Evolutionary conservation across 2,329 filamentous ascomycete species (phyloP), one percentile per base, ranked within the genome.

Genomic region (Dactylonectria macrodidyma): DNA sequence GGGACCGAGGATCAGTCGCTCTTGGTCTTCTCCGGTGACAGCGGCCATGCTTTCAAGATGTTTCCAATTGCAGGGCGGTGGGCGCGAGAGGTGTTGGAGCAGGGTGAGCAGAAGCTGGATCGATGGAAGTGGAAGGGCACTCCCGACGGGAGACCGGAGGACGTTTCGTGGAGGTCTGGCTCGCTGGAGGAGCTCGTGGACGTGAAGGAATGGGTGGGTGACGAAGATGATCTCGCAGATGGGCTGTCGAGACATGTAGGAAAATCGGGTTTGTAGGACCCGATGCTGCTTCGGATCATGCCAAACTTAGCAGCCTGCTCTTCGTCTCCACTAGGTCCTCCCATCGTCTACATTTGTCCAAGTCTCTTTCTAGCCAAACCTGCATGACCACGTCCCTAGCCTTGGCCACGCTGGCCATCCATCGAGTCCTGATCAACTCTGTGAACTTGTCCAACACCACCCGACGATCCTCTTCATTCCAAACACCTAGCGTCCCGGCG

Each of bases 11-110:
- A 54, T 1, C 77, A 47, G 16, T 61, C 58, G 1, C 77, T 90
- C 6, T 78, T 90, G 7, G 74, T 89, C 0, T 73, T 86, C 1
- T 84, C 86, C 0, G 88, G 88, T 1, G 88, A 90, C 73, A 90
- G 87, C 0, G 88, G 88, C 0, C 88, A 90, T 74, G 86, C 84
- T 0, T 90, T 90, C 76, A 90, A 91, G 78, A 89, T 90, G 86
- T 82, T 91, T 56, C 89, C 88, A 0, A 82, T 89, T 33, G 79
- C 86, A 7, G 88, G 89, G 0, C 72, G 78, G 22, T 90, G 86
- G 82, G 83, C 89, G 2, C 79, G 78, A 36, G 80, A 84, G 11
- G 71, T 89, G 6, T 60, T 90, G 3, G 82, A 84, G 33, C 75
- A 81, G 16, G 80, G 81, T 0, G 70, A 76, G 47, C 87, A 90